These are phyloP conservation scores for Chytriomyces sp. DNA, from an alignment of 192 early-diverging fungal genomes.

Conservation along the genomic window DNA sequence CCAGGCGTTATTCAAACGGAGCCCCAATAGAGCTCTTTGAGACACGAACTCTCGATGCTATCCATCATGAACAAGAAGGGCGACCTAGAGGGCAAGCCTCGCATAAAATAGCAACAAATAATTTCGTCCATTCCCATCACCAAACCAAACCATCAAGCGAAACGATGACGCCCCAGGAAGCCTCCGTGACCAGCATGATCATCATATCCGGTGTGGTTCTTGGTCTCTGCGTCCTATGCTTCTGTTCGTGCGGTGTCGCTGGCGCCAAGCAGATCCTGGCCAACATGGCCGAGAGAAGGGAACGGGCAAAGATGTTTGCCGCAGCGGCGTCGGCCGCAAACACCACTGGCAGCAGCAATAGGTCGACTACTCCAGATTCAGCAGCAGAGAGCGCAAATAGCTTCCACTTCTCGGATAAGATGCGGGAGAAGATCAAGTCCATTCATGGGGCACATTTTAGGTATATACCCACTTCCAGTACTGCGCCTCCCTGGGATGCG, in stretches of 20 bases:
- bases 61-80: no score
- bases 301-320: not conserved
- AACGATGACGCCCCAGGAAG: no score
- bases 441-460: not conserved
- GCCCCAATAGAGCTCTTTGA: no score
- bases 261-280: not conserved
- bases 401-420: slow-evolving; percentile 1
- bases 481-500: not conserved
- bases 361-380: not conserved
- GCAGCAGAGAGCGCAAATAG: not conserved
- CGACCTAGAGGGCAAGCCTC: no score
- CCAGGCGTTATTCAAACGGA: no score
- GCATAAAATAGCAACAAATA: no score
- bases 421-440: slow-evolving; percentile 6
- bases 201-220: not conserved
- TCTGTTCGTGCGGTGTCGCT: slow-evolving; percentile 1
- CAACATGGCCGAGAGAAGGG: not conserved
- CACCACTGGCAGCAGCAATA: not conserved
- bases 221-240: not conserved
- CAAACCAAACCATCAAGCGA: no score
- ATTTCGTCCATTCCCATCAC: no score
- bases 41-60: no score
- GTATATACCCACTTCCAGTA: not conserved
- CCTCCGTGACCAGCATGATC: not conserved
- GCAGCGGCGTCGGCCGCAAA: not conserved